These are phyloP conservation scores for Venturia oleaginea DNA, from an alignment of 2,329 filamentous ascomycete species.

Conservation along the genomic window DNA sequence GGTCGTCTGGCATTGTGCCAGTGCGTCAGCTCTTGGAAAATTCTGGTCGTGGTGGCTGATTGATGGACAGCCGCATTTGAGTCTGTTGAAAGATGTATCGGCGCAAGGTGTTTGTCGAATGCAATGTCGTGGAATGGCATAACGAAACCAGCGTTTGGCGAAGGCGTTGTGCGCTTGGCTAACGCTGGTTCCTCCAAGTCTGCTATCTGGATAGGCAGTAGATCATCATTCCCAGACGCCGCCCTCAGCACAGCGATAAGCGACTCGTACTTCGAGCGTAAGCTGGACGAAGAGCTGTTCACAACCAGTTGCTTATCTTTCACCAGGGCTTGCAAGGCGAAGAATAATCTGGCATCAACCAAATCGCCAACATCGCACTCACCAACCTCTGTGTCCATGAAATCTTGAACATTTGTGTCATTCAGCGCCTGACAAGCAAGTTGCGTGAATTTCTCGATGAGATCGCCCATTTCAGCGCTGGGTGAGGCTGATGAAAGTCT, in stretches of 20 bases:
- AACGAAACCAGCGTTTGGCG: conserved; percentile 19
- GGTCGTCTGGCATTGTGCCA: conserved; percentile 54
- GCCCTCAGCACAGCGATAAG: not conserved
- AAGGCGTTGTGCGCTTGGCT: not conserved
- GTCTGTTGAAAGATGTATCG: conserved; percentile 33
- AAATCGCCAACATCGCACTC: conserved; percentile 42
- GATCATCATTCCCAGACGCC: not conserved
- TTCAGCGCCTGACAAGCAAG: conserved; percentile 33
- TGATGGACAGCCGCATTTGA: conserved; percentile 23
- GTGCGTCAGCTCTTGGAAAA: conserved; percentile 44
- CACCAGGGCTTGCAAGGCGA: not conserved
- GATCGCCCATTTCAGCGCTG: not conserved
- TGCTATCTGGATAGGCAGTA: not conserved
- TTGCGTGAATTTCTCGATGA: conserved; percentile 21
- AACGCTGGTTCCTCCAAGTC: not conserved
- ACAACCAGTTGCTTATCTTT: conserved; percentile 14
- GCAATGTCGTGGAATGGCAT: conserved; percentile 39
- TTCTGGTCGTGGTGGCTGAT: conserved; percentile 26
- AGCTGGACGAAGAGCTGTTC: not conserved
- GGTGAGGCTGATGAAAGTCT: not conserved
- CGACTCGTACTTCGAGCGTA: not conserved
- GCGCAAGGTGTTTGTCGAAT: conserved; percentile 39
- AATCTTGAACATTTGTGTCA: conserved; percentile 27
- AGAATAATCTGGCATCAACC: conserved; percentile 41
- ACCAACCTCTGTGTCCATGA: not conserved